Evolutionary conservation across 2,329 filamentous ascomycete genomes (phyloP).

Genomic region (Aspergillus novoparasiticus): DNA sequence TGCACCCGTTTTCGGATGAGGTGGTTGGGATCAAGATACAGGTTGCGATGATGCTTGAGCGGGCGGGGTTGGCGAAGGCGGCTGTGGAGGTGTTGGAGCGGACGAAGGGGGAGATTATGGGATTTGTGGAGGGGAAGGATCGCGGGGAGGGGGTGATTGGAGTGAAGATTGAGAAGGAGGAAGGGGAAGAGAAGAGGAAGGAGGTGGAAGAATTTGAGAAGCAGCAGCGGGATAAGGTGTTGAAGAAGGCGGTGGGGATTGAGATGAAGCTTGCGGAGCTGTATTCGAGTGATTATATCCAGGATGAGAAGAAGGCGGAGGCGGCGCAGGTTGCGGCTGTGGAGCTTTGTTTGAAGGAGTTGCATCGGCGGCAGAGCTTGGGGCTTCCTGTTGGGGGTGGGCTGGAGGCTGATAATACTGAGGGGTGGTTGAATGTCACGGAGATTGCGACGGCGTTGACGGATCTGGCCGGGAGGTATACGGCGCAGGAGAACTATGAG

Average conservation of each 20-base stretch:
- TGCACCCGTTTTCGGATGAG: conserved; percentile 90
- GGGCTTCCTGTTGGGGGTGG: conserved; percentile 70
- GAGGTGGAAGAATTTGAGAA: conserved; percentile 32
- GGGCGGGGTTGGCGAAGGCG: conserved; percentile 68
- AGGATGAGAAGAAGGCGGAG: conserved; percentile 73
- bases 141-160: conserved; percentile 21
- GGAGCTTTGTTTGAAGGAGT: conserved; percentile 75
- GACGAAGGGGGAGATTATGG: conserved; percentile 68
- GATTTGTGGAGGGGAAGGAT: conserved; percentile 34
- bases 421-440: conserved; percentile 40
- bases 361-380: conserved; percentile 65
- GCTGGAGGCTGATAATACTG: conserved; percentile 35
- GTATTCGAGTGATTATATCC: conserved; percentile 75
- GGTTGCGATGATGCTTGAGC: conserved; percentile 77
- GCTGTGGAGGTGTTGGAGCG: conserved; percentile 78
- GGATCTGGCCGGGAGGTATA: conserved; percentile 77
- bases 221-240: conserved; percentile 62
- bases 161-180: conserved; percentile 19
- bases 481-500: conserved; percentile 72
- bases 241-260: conserved; percentile 74
- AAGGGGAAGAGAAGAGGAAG: conserved; percentile 28
- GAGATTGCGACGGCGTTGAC: conserved; percentile 38
- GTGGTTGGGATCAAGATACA: conserved; percentile 87
- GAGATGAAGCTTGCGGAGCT: conserved; percentile 83
- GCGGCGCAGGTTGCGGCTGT: conserved; percentile 78